These are phyloP conservation scores for Annulohypoxylon truncatum DNA, from an alignment of 2,329 filamentous ascomycete species.

Conservation along the genomic window DNA sequence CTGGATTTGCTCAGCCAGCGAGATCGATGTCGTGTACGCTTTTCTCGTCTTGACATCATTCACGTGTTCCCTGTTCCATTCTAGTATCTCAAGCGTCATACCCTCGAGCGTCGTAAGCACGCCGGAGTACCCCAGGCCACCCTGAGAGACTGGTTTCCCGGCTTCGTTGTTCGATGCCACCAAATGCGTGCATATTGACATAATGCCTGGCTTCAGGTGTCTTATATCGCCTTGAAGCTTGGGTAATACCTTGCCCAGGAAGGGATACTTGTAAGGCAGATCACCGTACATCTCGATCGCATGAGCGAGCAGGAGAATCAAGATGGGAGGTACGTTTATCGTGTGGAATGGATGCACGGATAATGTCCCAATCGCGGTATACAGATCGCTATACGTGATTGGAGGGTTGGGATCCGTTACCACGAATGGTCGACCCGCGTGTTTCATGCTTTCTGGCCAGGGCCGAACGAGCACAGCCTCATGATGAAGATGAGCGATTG, in stretches of 20 bases:
- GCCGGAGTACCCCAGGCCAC: slow-evolving; percentile 55
- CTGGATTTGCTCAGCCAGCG: slow-evolving; percentile 54
- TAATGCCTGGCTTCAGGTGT: slow-evolving; percentile 55
- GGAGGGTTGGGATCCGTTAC: slow-evolving; percentile 58
- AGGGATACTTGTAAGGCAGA: slow-evolving; percentile 46
- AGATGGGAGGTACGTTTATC: slow-evolving; percentile 49
- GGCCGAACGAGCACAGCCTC: slow-evolving; percentile 53
- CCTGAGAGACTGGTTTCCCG: slow-evolving; percentile 49
- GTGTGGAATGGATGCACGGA: slow-evolving; percentile 52
- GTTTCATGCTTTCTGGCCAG: slow-evolving; percentile 40
- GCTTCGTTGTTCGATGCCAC: slow-evolving; percentile 51
- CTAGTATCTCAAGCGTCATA: slow-evolving; percentile 54
- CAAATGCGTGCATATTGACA: slow-evolving; percentile 56
- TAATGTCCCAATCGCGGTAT: slow-evolving; percentile 50
- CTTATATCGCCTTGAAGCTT: slow-evolving; percentile 50
- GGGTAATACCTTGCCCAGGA: slow-evolving; percentile 48
- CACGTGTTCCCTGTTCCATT: slow-evolving; percentile 56
- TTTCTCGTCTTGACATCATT: slow-evolving; percentile 41
- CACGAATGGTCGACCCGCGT: slow-evolving; percentile 55
- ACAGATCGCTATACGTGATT: slow-evolving; percentile 54
- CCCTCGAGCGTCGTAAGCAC: slow-evolving; percentile 56
- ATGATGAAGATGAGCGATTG: slow-evolving; percentile 56
- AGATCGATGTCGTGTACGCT: slow-evolving; percentile 54
- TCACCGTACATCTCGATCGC: slow-evolving; percentile 53
- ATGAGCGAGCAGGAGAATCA: slow-evolving; percentile 54